phyloP scores from a whole-genome alignment of 2,329 filamentous ascomycete species.

The Plenodomus lindquistii region DNA sequence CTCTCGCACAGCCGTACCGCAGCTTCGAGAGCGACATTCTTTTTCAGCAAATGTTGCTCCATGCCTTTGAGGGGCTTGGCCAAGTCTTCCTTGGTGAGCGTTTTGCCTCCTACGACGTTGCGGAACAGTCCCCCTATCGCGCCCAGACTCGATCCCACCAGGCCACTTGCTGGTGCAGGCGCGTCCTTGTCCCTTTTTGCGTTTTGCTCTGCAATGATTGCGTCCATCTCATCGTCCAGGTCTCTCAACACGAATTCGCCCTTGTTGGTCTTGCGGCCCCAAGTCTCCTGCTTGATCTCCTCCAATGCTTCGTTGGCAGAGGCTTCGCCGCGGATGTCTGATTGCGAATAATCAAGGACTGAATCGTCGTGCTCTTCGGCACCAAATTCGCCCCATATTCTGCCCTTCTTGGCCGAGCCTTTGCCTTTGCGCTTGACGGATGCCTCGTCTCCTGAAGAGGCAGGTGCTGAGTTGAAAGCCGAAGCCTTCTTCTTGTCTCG shows the following conservation, averaged over 20 bases:
- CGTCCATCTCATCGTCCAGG: slow-evolving; percentile 88
- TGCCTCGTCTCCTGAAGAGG: slow-evolving; percentile 83
- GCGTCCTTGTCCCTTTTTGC: slow-evolving; percentile 50
- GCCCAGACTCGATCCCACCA: slow-evolving; percentile 79
- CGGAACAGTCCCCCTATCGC: slow-evolving; percentile 88
- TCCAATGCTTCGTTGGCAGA: slow-evolving; percentile 66
- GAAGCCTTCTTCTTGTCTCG: slow-evolving; percentile 73
- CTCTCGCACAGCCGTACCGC: slow-evolving; percentile 88
- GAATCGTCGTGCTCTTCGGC: slow-evolving; percentile 80
- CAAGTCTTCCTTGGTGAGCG: slow-evolving; percentile 83
- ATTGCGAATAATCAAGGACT: slow-evolving; percentile 85
- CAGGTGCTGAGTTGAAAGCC: slow-evolving; percentile 58
- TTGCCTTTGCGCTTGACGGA: slow-evolving; percentile 61
- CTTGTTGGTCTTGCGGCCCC: slow-evolving; percentile 82
- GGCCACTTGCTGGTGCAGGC: slow-evolving; percentile 52
- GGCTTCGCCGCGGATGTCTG: slow-evolving; percentile 55
- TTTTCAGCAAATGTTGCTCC: slow-evolving; percentile 91
- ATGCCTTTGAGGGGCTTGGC: slow-evolving; percentile 93
- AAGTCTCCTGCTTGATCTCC: slow-evolving; percentile 75
- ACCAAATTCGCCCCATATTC: slow-evolving; percentile 91
- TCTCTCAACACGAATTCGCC: slow-evolving; percentile 95
- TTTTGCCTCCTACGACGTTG: slow-evolving; percentile 94
- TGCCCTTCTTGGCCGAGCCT: slow-evolving; percentile 75
- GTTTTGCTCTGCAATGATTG: slow-evolving; percentile 81
- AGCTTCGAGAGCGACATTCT: slow-evolving; percentile 95